Conservation (phyloP, 2,329 filamentous ascomycete genomes). For the Aureobasidium mangrovei region DNA sequence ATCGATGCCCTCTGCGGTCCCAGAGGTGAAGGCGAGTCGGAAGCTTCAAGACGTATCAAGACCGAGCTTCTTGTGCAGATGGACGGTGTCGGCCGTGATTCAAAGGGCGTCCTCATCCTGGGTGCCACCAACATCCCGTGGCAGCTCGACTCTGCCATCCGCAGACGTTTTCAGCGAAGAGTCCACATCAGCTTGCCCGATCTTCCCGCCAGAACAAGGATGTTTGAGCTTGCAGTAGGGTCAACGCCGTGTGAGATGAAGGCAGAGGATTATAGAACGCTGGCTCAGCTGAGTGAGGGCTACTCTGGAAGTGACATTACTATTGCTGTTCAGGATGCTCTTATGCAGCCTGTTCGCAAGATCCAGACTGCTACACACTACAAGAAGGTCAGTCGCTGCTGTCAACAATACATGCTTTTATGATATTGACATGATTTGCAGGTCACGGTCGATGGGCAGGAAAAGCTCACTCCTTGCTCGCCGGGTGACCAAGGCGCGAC, state of each 20-base stretch:
- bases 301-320: constrained; percentile 95
- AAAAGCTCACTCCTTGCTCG: constrained; percentile 80
- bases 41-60: constrained; percentile 95
- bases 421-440: constrained; percentile 28
- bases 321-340: constrained; percentile 88
- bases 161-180: constrained; percentile 87
- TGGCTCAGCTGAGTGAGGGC: constrained; percentile 78
- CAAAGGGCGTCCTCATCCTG: constrained; percentile 83
- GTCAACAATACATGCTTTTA: background rate
- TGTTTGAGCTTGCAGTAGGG: constrained; percentile 95
- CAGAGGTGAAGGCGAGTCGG: constrained; percentile 87
- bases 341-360: constrained; percentile 96
- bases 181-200: constrained; percentile 95
- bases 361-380: constrained; percentile 98
- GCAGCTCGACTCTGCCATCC: constrained; percentile 94
- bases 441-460: constrained; percentile 59
- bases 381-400: constrained; percentile 59
- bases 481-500: constrained; percentile 77
- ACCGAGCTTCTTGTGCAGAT: constrained; percentile 97
- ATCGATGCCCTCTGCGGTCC: constrained; percentile 94
- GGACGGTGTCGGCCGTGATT: constrained; percentile 97
- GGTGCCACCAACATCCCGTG: constrained; percentile 98
- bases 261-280: constrained; percentile 64
- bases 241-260: constrained; percentile 80
- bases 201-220: constrained; percentile 72